Conservation (phyloP, 148 eudicot genomes). For the Dianthus caryophyllus region DNA sequence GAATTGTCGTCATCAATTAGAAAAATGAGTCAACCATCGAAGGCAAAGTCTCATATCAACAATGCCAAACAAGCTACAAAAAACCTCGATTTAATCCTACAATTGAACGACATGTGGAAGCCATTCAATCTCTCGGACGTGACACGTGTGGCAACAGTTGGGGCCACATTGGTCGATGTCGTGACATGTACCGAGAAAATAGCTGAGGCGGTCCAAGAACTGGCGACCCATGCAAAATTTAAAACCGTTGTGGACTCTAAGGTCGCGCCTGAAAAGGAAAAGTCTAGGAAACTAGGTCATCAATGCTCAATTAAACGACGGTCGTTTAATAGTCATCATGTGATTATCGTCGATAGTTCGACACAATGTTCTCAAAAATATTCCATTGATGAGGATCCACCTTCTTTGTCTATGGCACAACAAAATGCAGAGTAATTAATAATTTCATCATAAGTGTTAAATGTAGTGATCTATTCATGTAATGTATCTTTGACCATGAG, state of each 20-base stretch:
- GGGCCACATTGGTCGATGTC: constrained; percentile 25
- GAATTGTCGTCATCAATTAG: constrained; percentile 43
- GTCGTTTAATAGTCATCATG: constrained; percentile 25
- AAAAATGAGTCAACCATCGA: constrained; percentile 33
- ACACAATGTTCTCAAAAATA: constrained; percentile 9
- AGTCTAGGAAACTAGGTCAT: background rate
- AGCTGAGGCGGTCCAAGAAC: constrained; percentile 27
- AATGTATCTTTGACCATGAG: too few relatives aligned
- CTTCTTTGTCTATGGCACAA: constrained; percentile 26
- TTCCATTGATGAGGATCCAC: background rate
- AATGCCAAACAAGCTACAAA: constrained; percentile 37
- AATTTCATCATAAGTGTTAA: background rate
- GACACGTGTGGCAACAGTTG: constrained; percentile 22
- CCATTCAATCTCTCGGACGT: constrained; percentile 16
- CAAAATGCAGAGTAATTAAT: constrained; percentile 25
- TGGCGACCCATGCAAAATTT: constrained; percentile 27
- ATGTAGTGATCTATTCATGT: too few relatives aligned
- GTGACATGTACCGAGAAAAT: constrained; percentile 26
- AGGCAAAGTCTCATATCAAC: constrained; percentile 30
- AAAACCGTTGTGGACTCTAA: constrained; percentile 7
- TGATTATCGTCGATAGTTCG: constrained; percentile 10
- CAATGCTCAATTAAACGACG: constrained; percentile 20
- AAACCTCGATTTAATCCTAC: constrained; percentile 30
- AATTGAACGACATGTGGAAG: constrained; percentile 23
- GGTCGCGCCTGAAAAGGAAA: constrained; percentile 2